These are phyloP conservation scores for Botryotinia narcissicola DNA, from an alignment of 2,329 filamentous ascomycete species.

Conservation along the genomic window DNA sequence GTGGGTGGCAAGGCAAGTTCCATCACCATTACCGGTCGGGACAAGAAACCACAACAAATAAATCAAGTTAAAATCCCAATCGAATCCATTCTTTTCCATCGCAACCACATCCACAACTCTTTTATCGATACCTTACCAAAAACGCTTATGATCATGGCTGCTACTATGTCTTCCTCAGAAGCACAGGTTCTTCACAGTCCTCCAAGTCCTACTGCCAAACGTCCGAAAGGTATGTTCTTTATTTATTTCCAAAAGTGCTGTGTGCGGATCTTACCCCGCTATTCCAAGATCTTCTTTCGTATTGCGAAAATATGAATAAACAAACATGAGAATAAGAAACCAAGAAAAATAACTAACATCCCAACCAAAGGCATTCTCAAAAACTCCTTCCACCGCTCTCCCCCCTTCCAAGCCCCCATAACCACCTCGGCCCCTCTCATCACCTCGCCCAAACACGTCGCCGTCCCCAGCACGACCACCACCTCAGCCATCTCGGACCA, in stretches of 20 bases:
- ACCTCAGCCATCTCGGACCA: constrained; percentile 5
- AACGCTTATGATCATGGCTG: constrained; percentile 16
- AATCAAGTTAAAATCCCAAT: background rate
- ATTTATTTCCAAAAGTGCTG: constrained; percentile 7
- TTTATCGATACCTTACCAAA: no score
- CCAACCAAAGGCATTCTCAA: constrained; percentile 77
- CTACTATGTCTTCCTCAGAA: constrained; percentile 33
- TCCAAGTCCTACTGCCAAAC: constrained; percentile 38
- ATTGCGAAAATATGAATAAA: no score
- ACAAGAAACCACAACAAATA: background rate
- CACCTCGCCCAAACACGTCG: constrained; percentile 29
- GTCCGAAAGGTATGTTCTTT: constrained; percentile 40
- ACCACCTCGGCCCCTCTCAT: constrained; percentile 46
- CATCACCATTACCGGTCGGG: background rate
- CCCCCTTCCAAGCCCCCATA: constrained; percentile 43
- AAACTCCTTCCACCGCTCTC: constrained; percentile 70
- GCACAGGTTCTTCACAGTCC: constrained; percentile 34
- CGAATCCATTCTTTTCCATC: background rate
- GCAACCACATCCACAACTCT: background rate
- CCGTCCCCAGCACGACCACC: constrained; percentile 30
- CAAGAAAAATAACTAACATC: background rate
- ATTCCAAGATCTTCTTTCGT: background rate
- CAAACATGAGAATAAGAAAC: background rate
- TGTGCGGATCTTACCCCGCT: constrained; percentile 8
- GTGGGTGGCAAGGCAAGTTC: background rate